These are phyloP conservation scores for Botrytis byssoidea DNA, from an alignment of 2,329 filamentous ascomycete species.

Conservation along the genomic window DNA sequence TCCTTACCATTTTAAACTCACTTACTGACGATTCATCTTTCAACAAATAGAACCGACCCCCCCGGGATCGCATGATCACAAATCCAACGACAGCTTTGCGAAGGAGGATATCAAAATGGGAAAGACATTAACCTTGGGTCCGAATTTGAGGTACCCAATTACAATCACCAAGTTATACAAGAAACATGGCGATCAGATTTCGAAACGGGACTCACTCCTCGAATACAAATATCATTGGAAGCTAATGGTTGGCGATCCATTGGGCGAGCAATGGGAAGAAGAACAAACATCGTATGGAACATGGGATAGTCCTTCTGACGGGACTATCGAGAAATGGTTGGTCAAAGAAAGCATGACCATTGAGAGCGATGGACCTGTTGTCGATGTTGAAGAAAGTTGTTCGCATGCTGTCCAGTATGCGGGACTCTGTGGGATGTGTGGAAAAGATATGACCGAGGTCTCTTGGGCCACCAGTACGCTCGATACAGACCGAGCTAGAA, in stretches of 20 bases:
- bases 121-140: slow-evolving; percentile 53
- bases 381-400: slow-evolving; percentile 87
- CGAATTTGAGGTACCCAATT: slow-evolving; percentile 84
- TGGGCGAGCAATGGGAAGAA: slow-evolving; percentile 61
- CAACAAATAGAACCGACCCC: slow-evolving; percentile 23
- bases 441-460: slow-evolving; percentile 91
- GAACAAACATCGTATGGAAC: slow-evolving; percentile 69
- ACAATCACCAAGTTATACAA: slow-evolving; percentile 85
- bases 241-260: slow-evolving; percentile 70
- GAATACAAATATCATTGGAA: slow-evolving; percentile 83
- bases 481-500: slow-evolving; percentile 82
- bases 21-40: slow-evolving; percentile 23
- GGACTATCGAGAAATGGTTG: slow-evolving; percentile 73
- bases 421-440: slow-evolving; percentile 87
- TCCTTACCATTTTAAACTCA: slow-evolving; percentile 9
- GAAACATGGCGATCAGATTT: slow-evolving; percentile 69
- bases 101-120: slow-evolving; percentile 43
- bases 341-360: slow-evolving; percentile 67
- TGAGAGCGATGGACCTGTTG: slow-evolving; percentile 54
- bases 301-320: slow-evolving; percentile 83
- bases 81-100: slow-evolving; percentile 26
- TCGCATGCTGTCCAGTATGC: slow-evolving; percentile 88
- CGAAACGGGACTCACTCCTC: slow-evolving; percentile 75
- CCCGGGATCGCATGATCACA: slow-evolving; percentile 37
- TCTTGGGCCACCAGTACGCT: slow-evolving; percentile 78